Evolutionary conservation across 2,329 filamentous ascomycete species (phyloP).

Genomic region (Clarireedia homoeocarpa): DNA sequence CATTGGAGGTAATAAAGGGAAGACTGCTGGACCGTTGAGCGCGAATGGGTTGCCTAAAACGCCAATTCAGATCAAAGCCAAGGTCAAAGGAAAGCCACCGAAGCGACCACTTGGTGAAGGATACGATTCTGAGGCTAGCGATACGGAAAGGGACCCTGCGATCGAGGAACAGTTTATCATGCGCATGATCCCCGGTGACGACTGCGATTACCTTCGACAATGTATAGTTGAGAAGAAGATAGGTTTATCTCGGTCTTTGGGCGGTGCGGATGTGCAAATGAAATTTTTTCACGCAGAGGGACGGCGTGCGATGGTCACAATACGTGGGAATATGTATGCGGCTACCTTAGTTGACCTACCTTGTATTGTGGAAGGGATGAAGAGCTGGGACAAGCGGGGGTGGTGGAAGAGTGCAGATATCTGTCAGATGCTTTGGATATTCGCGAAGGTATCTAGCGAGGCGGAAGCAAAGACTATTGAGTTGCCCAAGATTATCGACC

Average conservation of each 20-base stretch:
- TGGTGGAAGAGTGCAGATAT: conserved; percentile 70
- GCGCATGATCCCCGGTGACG: conserved; percentile 77
- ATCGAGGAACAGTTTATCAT: conserved; percentile 87
- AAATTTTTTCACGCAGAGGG: conserved; percentile 67
- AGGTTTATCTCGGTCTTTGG: conserved; percentile 51
- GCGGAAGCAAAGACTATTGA: conserved; percentile 36
- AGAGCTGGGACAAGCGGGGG: conserved; percentile 64
- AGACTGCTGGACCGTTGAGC: conserved; percentile 3
- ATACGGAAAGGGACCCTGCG: conserved; percentile 77
- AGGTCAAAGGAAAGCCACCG: conserved; percentile 60
- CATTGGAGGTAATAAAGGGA: conserved; percentile 14
- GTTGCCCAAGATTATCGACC: conserved; percentile 26
- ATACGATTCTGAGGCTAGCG: conserved; percentile 93
- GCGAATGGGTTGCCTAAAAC: conserved; percentile 19
- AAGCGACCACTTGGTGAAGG: conserved; percentile 72
- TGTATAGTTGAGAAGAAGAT: conserved; percentile 72
- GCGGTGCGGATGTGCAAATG: conserved; percentile 70
- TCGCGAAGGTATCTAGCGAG: conserved; percentile 49
- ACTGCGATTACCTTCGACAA: conserved; percentile 74
- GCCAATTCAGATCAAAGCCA: conserved; percentile 43
- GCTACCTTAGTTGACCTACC: conserved; percentile 62
- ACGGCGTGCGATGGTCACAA: conserved; percentile 51
- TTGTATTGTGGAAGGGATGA: conserved; percentile 64
- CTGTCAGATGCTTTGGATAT: conserved; percentile 65
- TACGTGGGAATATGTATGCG: conserved; percentile 54